phyloP scores from a whole-genome alignment of 1,139 yeast genomes.

The Trichomonascaceae sp. region DNA sequence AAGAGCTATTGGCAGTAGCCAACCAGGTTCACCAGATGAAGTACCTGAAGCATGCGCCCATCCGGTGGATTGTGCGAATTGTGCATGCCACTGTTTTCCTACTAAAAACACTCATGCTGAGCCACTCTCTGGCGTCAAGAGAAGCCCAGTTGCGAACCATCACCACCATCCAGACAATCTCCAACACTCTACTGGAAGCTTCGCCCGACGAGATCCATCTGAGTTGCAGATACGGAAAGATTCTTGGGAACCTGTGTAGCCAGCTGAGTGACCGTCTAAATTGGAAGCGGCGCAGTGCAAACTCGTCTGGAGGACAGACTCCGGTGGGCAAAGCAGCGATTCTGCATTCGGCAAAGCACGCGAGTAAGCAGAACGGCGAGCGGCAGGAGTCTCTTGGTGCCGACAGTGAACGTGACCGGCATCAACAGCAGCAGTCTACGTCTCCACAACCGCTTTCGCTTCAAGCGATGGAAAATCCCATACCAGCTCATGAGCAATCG shows the following conservation, averaged over 20 bases:
- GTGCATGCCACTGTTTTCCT: conserved; percentile 87
- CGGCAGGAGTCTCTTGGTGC: not conserved
- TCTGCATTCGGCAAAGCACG: not conserved
- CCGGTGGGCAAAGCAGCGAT: not conserved
- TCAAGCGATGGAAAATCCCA: not conserved
- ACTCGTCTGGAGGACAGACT: not conserved
- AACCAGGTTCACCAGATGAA: conserved; percentile 51
- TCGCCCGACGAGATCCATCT: conserved; percentile 84
- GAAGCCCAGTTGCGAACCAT: conserved; percentile 45
- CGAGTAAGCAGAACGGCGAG: not conserved
- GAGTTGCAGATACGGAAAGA: conserved; percentile 69
- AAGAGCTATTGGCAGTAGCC: conserved; percentile 62
- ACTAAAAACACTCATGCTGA: conserved; percentile 53
- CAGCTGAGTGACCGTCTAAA: conserved; percentile 39
- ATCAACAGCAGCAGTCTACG: not conserved
- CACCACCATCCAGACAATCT: conserved; percentile 55
- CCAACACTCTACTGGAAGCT: conserved; percentile 63
- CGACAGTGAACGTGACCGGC: not conserved
- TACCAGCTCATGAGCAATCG: not conserved
- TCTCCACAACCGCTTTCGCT: not conserved
- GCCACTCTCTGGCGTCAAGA: conserved; percentile 32
- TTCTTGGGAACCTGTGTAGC: conserved; percentile 62
- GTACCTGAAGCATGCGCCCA: conserved; percentile 68
- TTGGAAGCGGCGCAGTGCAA: not conserved
- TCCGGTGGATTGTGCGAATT: conserved; percentile 77